Evolutionary conservation across 2,329 filamentous ascomycete species (phyloP), one percentile per base, ranked within the genome.

Genomic region (Emmonsia crescens): DNA sequence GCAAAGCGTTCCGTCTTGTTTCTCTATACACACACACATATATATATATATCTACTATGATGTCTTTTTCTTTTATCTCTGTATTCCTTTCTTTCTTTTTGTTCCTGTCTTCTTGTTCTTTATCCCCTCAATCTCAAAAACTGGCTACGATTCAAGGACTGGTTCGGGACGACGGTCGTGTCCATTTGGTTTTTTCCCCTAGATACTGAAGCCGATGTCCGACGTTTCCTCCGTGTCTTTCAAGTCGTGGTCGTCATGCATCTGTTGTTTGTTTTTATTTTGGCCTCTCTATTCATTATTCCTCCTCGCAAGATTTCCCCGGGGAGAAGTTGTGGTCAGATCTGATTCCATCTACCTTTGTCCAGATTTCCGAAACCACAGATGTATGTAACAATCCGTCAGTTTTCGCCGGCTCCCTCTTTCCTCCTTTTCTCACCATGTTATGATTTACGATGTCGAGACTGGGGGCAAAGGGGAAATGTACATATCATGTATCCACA

Each of bases 11-110:
- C 24, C 19, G 12, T 24, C 29, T 40, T 36, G 3, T 56, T 40
- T 40, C n/a, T 40, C 33, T 4, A 1, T 54, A 21, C 29, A 36
- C 8, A 12, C 8, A 9, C 31, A 36, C 29, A 54, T 36, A 38
- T 24, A 16, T 56, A 12, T 56, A 12, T 27, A 24, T 6, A 12
- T 52, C 31, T n/a, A 10, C 29, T n/a, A n/a, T 21, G 29, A 33
- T 48, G 8, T 5, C n/a, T n/a, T 59, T 57, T 68, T 27, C 65
- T 54, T 48, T 58, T 65, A 55, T 62, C 46, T 57, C 57, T 54
- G 27, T 57, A 60, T 44, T 49, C 54, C 40, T 44, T 51, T 27
- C 48, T 54, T 64, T 59, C 46, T 49, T 54, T 54, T 56, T 62
- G 9, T 40, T 49, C 16, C 19, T 54, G 19, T 12, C 16, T 54